These are phyloP conservation scores for Colletotrichum sp. DNA, from an alignment of 2,329 filamentous ascomycete genomes.

Conservation along the genomic window DNA sequence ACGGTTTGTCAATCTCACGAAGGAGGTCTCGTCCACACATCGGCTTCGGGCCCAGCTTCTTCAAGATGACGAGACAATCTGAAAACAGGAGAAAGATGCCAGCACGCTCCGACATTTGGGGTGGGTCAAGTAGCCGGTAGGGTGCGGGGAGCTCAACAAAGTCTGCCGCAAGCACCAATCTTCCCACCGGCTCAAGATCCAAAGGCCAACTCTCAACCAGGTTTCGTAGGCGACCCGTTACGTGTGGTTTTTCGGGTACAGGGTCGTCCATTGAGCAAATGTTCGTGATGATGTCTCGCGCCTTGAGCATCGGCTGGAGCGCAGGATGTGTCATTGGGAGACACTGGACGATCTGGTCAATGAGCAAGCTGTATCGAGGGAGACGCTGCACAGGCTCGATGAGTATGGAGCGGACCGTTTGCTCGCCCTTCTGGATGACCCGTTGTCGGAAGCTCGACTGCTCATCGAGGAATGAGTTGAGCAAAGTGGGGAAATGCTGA, in stretches of 20 bases:
- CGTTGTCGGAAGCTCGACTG: conserved; percentile 83
- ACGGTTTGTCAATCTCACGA: conserved; percentile 84
- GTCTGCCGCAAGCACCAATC: conserved; percentile 82
- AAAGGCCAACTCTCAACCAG: conserved; percentile 80
- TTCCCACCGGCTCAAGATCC: conserved; percentile 74
- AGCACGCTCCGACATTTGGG: conserved; percentile 51
- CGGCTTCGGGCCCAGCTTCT: conserved; percentile 68
- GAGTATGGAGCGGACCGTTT: conserved; percentile 85
- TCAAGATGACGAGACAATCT: conserved; percentile 79
- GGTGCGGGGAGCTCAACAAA: conserved; percentile 79
- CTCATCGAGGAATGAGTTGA: conserved; percentile 80
- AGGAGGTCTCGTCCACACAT: conserved; percentile 78
- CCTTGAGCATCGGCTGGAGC: conserved; percentile 81
- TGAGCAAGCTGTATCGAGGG: conserved; percentile 92
- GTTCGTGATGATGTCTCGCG: conserved; percentile 91
- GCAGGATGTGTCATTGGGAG: conserved; percentile 87
- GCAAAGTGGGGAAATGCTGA: conserved; percentile 81
- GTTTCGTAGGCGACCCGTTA: conserved; percentile 75
- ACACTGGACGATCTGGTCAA: conserved; percentile 90
- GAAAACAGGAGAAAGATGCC: conserved; percentile 86
- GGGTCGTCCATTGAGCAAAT: conserved; percentile 91
- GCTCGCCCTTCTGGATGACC: conserved; percentile 85
- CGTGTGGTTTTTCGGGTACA: conserved; percentile 72
- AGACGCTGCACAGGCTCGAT: conserved; percentile 97
- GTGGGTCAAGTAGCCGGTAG: conserved; percentile 54